Conservation (phyloP, 805 yeast genomes). For the Wickerhamomyces chambardii region DNA sequence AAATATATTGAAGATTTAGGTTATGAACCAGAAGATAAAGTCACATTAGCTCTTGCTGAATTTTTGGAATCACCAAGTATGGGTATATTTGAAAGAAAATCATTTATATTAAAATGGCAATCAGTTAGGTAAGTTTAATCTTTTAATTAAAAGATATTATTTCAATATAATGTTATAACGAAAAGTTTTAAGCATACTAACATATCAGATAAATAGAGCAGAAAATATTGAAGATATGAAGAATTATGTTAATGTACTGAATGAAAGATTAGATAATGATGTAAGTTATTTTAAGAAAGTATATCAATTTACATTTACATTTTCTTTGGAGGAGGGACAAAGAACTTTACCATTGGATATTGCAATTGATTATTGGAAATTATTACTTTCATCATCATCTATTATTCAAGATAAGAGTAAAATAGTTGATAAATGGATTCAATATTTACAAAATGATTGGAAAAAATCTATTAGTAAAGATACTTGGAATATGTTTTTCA, state of each 20-base stretch:
- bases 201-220: too few species aligned
- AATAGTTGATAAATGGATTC: slow-evolving; percentile 46
- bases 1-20: slow-evolving; percentile 57
- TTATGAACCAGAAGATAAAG: slow-evolving; percentile 66
- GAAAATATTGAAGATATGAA: slow-evolving; percentile 39
- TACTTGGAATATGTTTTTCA: slow-evolving; percentile 77
- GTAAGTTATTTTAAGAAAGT: slow-evolving; percentile 39
- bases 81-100: slow-evolving; percentile 46
- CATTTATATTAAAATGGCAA: slow-evolving; percentile 55
- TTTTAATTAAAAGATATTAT: too few species aligned
- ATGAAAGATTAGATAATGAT: slow-evolving; percentile 24
- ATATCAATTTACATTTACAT: slow-evolving; percentile 65
- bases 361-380: slow-evolving; percentile 71
- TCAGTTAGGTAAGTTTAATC: slow-evolving; percentile 6
- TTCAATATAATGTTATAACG: too few species aligned
- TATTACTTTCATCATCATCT: too few species aligned
- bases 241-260: slow-evolving; percentile 22
- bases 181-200: too few species aligned
- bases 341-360: slow-evolving; percentile 45
- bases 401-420: too few species aligned
- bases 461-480: slow-evolving; percentile 55
- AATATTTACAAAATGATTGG: slow-evolving; percentile 35
- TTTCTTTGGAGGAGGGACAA: slow-evolving; percentile 51
- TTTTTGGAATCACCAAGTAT: slow-evolving; percentile 56
- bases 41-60: slow-evolving; percentile 62